Evolutionary conservation across 176 grass and related monocot genomes (phyloP), one percentile per base, ranked within the genome.

Genomic region (Aegilops tauschii): DNA sequence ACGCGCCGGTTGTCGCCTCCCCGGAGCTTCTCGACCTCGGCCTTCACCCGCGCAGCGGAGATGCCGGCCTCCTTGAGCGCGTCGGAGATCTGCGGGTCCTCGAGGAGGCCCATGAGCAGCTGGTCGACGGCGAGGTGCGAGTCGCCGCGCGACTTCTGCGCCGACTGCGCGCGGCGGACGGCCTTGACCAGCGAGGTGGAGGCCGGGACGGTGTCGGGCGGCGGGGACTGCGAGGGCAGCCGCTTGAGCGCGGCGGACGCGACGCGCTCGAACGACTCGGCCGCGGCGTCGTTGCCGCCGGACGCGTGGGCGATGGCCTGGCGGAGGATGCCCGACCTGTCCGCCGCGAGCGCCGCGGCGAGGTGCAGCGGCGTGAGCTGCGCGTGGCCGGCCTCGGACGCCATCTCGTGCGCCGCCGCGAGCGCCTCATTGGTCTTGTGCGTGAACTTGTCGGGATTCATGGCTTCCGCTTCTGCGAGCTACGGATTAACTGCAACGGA

Each of bases 351-450:
- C 18, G 85, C 85, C 20, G 85, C 61, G 4, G 85, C 94, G 1
- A 97, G 94, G 83, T 97, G 94, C 36, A 97, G 83, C 27, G 92
- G 92, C 28, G 88, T 94, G 42, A 92, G 32, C 90, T 97, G 88
- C 30, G 94, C 83, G 82, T 94, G 94, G 12, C 94, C 90, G 4
- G 90, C 88, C 6, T 85, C 83, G 9, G 84, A 68, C 9, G 89
- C 96, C 34, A 82, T 68, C 93, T 94, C 88, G 71, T 92, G 93
- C 80, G 96, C 93, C 23, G 91, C 85, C 44, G 85, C 87, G 4
- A 98, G 54, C 34, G 96, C 93, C 90, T 95, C 96, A 61, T 95
- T 95, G 18, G 93, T 95, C 90, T 98, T 98, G 91, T 98, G 93
- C 11, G 96, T 98, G 87, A 93, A 98, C 78, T 92, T 98, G 72